Evolutionary conservation across 176 grass and related monocot species (phyloP), one percentile per base, ranked within the genome.

Genomic region (Aegilops umbellulata): DNA sequence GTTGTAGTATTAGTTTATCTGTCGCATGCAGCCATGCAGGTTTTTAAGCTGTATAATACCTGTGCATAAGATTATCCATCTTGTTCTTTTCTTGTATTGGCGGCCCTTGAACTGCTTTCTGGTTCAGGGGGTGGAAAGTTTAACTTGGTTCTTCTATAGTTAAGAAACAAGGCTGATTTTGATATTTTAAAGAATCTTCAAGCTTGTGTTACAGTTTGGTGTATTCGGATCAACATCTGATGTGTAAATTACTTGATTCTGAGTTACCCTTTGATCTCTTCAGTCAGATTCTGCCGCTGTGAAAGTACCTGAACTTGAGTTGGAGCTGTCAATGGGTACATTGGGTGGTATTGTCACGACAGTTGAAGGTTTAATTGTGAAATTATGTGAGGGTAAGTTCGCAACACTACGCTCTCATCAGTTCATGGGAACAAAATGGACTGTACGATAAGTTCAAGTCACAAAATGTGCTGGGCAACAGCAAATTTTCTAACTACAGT

Each of bases 261-360:
- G 20, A 53, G 5, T 53, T 53, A 9, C 35, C 82, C 10, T 53
- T 80, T 73, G 25, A 31, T 64, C 58, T 90, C 76, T 57, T 16
- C 90, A 95, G 96, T 91, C 96, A 10, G 93, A 95, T 89, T 91
- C 88, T 62, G 92, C 93, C 27, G n/a, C 88, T 70, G 90, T 98
- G 24, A 88, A 88, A 69, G 92, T 98, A 82, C 96, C 96, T 66
- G 93, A 98, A 84, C 91, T 95, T 88, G 96, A 98, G 13, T 85
- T 98, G 86, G 96, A 98, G 82, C 88, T 95, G 68, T 7, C 93
- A 76, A 89, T 84, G 47, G 93, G 96, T 83, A 98, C 96, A 15
- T 86, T 98, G 81, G 96, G 96, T 75, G 96, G 96, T 53, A 83
- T 95, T 82, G 93, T 98, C 30, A 98, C 96, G 62, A 98, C 96